phyloP scores from a whole-genome alignment of 805 yeast species.

The Wickerhamiella galacta region DNA sequence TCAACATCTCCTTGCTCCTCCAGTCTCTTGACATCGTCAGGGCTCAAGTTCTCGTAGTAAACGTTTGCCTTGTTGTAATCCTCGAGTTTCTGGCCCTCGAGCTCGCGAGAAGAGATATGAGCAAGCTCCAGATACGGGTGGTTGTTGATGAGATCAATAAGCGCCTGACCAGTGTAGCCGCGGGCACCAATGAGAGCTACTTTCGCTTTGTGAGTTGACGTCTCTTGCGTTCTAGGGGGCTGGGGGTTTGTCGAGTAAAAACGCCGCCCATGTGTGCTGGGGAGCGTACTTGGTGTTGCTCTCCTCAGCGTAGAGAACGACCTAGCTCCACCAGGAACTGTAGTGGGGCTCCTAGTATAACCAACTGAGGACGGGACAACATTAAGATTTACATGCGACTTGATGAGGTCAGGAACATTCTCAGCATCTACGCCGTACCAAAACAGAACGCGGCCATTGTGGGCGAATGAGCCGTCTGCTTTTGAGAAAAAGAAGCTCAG shows the following conservation, averaged over 20 bases:
- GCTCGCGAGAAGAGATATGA: slow-evolving; percentile 92
- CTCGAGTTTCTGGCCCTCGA: slow-evolving; percentile 67
- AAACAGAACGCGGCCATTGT: slow-evolving; percentile 76
- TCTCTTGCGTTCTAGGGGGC: slow-evolving; percentile 53
- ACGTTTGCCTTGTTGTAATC: slow-evolving; percentile 76
- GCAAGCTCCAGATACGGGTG: slow-evolving; percentile 81
- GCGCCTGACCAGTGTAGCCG: slow-evolving; percentile 91
- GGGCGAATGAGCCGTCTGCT: slow-evolving; percentile 86
- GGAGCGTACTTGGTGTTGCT: slow-evolving; percentile 1
- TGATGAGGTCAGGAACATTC: slow-evolving; percentile 46
- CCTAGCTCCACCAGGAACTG: slow-evolving; percentile 11
- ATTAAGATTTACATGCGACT: slow-evolving; percentile 23
- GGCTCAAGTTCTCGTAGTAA: slow-evolving; percentile 67
- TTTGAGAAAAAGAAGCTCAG: slow-evolving; percentile 81
- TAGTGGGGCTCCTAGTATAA: slow-evolving; percentile 6
- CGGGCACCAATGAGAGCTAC: slow-evolving; percentile 97
- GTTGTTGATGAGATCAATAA: slow-evolving; percentile 67
- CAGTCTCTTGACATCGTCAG: slow-evolving; percentile 66
- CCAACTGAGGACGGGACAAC: slow-evolving; percentile 8
- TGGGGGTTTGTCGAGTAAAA: slow-evolving; percentile 34
- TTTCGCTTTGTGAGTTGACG: slow-evolving; percentile 43
- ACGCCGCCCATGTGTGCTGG: slow-evolving; percentile 9
- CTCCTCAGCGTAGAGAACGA: slow-evolving; percentile 12
- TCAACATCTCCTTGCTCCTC: slow-evolving; percentile 71
- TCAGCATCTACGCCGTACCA: slow-evolving; percentile 78